Evolutionary conservation across 176 grass and related monocot genomes (phyloP).

Genomic region (Sorghum bicolor): Sorghum_bicolor_NCBIv3 NC_012870.2:63326501-63327000

Average conservation of each 20-base stretch:
- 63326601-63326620: constrained; percentile 95
- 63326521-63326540: too few species aligned
- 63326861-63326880: neutral
- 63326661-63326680: constrained; percentile 88
- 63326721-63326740: constrained; percentile 95
- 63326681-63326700: constrained; percentile 93
- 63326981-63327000: constrained; percentile 99
- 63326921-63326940: constrained; percentile 75
- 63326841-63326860: constrained; percentile 53
- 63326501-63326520: too few species aligned
- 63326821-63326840: constrained; percentile 91
- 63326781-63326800: constrained; percentile 56
- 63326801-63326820: constrained; percentile 77
- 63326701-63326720: constrained; percentile 88
- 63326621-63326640: constrained; percentile 91
- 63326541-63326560: neutral
- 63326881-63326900: neutral
- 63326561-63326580: neutral
- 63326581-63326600: constrained; percentile 45
- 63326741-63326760: constrained; percentile 75
- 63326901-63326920: neutral
- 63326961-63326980: constrained; percentile 94
- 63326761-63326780: constrained; percentile 96
- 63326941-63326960: constrained; percentile 97
- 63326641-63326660: constrained; percentile 96